These are phyloP conservation scores for Fraxinus greggii DNA, from an alignment of 305 asterid genomes.

Conservation along the genomic window DNA sequence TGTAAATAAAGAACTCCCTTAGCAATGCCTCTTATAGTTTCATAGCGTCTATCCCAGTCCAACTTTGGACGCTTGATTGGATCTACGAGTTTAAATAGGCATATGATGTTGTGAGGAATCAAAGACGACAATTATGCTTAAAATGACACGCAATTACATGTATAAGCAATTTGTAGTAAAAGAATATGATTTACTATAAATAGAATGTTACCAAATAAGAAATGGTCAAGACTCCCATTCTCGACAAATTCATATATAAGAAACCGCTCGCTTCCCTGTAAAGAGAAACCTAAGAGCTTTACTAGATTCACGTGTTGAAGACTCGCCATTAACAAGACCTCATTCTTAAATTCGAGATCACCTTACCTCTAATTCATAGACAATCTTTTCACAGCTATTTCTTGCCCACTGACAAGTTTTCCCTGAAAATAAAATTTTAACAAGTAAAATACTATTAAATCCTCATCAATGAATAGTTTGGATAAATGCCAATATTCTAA, in stretches of 20 bases:
- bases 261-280: constrained; percentile 33
- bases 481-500: background rate
- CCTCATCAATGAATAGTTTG: background rate
- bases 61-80: constrained; percentile 15
- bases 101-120: background rate
- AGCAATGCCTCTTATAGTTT: constrained; percentile 42
- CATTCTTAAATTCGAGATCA: constrained; percentile 33
- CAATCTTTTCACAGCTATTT: constrained; percentile 44
- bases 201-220: constrained; percentile 36
- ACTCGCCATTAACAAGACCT: constrained; percentile 35
- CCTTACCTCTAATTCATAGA: constrained; percentile 34
- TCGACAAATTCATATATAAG: constrained; percentile 39
- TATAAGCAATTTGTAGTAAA: too few species aligned
- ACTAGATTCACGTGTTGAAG: constrained; percentile 46
- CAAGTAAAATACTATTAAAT: background rate
- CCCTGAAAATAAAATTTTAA: background rate
- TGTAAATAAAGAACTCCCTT: constrained; percentile 46
- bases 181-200: background rate
- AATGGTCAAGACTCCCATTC: constrained; percentile 39
- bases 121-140: background rate
- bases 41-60: constrained; percentile 43
- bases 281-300: constrained; percentile 37
- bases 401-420: too few species aligned
- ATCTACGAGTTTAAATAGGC: constrained; percentile 23
- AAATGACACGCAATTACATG: background rate